Percentiles rank a stretch among this genome's conserved stretches.
phyloP scores from a whole-genome alignment of 371 early-diverging fungal species.

The Nosema bombycis region DNA sequence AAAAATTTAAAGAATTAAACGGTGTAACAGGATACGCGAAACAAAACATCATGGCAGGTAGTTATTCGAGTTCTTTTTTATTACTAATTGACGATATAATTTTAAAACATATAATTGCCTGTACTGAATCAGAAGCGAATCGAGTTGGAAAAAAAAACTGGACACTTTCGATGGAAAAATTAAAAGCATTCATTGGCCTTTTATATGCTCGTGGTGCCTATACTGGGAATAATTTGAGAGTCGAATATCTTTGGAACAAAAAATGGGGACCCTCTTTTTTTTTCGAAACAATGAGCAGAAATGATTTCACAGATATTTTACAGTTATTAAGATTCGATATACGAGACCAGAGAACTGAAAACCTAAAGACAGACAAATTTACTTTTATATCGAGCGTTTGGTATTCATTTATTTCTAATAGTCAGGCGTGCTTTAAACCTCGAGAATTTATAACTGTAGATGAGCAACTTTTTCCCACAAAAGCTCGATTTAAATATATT shows the following conservation, averaged over 20 bases:
- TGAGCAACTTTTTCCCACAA: not conserved
- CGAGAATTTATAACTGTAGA: not conserved
- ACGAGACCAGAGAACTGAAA: no score
- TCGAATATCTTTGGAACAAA: not conserved
- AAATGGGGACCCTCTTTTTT: not conserved
- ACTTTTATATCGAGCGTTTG: not conserved
- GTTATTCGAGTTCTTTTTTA: not conserved
- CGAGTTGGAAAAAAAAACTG: not conserved
- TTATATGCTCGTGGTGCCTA: not conserved
- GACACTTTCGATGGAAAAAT: not conserved
- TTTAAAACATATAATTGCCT: not conserved
- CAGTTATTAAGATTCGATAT: not conserved
- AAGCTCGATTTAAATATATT: not conserved
- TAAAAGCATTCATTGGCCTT: not conserved
- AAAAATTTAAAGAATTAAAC: not conserved
- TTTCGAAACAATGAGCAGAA: not conserved
- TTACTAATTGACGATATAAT: not conserved
- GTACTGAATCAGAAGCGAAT: not conserved
- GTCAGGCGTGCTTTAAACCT: not conserved
- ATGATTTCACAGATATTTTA: not conserved
- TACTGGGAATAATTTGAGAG: not conserved
- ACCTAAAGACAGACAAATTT: no score
- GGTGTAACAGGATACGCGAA: not conserved
- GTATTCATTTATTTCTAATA: not conserved
- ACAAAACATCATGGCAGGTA: not conserved